Evolutionary conservation across 495 filamentous ascomycete species (phyloP).

Genomic region (Xylaria acuta): DNA sequence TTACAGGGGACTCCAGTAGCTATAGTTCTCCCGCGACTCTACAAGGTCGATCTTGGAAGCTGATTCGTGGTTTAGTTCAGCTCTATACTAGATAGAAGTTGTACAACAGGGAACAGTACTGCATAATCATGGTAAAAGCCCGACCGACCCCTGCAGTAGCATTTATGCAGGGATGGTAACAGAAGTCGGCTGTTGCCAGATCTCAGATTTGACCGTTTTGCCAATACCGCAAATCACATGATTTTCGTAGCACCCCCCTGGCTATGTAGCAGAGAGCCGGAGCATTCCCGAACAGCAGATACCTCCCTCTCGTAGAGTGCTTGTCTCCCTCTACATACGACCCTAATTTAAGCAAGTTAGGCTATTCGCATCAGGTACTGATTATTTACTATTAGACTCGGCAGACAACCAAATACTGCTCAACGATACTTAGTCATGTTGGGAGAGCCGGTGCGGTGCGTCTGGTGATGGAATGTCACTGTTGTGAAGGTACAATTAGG

Average conservation of each 20-base stretch:
- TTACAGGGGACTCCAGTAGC: background rate
- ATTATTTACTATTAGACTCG: background rate
- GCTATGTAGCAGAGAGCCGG: background rate
- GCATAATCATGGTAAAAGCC: background rate
- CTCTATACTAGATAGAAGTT: conserved; percentile 7
- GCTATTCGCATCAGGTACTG: background rate
- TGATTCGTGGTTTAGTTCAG: conserved; percentile 11
- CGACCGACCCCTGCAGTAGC: conserved; percentile 20
- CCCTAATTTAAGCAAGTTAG: background rate
- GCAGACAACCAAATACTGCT: background rate
- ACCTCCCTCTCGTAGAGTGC: background rate
- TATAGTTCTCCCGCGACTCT: conserved; percentile 11
- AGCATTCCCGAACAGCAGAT: background rate
- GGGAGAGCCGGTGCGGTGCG: background rate
- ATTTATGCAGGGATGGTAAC: conserved; percentile 26
- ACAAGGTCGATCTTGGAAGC: conserved; percentile 3
- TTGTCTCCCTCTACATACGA: background rate
- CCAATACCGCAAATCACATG: conserved; percentile 11
- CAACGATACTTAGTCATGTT: background rate
- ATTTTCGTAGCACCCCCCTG: background rate
- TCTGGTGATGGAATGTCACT: background rate
- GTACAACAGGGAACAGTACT: conserved; percentile 15
- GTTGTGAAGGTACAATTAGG: background rate
- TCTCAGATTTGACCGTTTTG: conserved; percentile 14
- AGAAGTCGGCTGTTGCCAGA: conserved; percentile 6